Evolutionary conservation across 176 grass and related monocot genomes (phyloP), one percentile per base, ranked within the genome.

Genomic region (Rhynchospora tenuis): DNA sequence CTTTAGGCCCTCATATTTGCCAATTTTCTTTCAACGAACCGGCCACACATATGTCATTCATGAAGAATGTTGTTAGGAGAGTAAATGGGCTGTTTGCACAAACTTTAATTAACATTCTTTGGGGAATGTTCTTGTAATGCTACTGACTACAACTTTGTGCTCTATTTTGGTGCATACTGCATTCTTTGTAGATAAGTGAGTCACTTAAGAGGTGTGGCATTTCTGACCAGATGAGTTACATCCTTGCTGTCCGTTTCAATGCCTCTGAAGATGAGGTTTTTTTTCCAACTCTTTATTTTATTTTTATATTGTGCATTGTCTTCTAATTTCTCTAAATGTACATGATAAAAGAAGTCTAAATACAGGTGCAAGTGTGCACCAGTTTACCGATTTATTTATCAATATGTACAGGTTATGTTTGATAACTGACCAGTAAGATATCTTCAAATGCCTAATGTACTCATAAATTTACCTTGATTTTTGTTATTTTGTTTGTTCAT

Each of bases 131-230:
- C 15, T 69, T 69, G 9, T 15, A 44, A 69, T n/a, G 65, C 33
- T n/a, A 69, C n/a, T 7, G 38, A 69, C 31, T 7, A 26, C 28
- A 81, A 31, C 44, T 81, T 54, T 15, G 16, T 84, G 45, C 19
- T 61, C 13, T 11, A 14, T 19, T 76, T 42, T 22, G 28, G 26
- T 2, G 8, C 5, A 64, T 67, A 4, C 1, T 7, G 23, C 23
- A 0, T 55, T 58, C 46, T 89, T 19, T 44, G 38, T 83, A 99
- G 97, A 99, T 96, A 83, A 83, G 89, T 0, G 97, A 99, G 67
- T 99, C 93, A 68, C 68, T 96, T 19, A 99, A 99, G 81, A 86
- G 93, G 24, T 93, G 93, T 2, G 93, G 97, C 10, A 93, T 99
- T 60, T 90, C 97, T 33, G 89, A 96, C 59, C 86, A 93, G 23